Percentiles rank a stretch among this genome's conserved stretches.
Conservation (phyloP, 192 early-diverging fungal genomes). For the Backusella westeae region DNA sequence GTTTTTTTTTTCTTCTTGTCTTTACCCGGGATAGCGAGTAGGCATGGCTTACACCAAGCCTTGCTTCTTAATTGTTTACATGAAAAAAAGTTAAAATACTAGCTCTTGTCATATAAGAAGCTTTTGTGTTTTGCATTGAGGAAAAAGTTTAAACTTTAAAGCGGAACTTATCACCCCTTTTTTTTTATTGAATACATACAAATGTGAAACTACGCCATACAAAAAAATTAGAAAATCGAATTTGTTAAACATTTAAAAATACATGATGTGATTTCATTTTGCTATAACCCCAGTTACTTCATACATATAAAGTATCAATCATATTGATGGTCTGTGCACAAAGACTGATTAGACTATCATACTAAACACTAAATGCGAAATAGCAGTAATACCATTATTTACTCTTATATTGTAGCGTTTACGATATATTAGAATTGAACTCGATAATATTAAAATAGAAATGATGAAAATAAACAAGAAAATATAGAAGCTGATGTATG, state of each 20-base stretch:
- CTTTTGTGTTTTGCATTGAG: neutral
- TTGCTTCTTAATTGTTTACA: neutral
- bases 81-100: neutral
- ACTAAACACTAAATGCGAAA: neutral
- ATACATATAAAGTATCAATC: neutral
- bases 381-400: neutral
- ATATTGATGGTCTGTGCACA: neutral
- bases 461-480: neutral
- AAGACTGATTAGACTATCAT: neutral
- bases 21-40: neutral
- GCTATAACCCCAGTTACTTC: neutral
- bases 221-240: neutral
- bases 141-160: neutral
- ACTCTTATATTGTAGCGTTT: neutral
- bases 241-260: neutral
- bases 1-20: neutral
- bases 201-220: neutral
- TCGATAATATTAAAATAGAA: neutral
- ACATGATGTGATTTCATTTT: neutral
- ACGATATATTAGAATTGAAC: neutral
- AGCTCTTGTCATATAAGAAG: neutral
- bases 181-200: neutral
- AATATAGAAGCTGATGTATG: neutral
- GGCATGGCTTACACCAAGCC: neutral
- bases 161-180: neutral